Evolutionary conservation across 352 stramenopile genomes (phyloP).

Genomic region (Ophiocytium majus): DNA sequence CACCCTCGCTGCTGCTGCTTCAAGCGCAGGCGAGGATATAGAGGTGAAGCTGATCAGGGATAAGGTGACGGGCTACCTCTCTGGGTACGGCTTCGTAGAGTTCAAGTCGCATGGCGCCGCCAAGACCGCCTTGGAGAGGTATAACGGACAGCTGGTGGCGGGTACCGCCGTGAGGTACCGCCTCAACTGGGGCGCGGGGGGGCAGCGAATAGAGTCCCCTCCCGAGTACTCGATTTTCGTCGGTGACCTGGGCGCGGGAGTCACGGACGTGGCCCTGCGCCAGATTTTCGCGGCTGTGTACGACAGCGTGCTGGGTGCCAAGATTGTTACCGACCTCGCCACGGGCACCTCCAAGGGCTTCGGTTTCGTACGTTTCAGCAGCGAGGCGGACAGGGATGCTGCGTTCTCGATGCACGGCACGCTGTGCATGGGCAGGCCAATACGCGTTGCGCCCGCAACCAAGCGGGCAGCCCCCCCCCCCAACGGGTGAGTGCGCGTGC

Average conservation of each 20-base stretch:
- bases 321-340: conserved; percentile 79
- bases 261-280: conserved; percentile 79
- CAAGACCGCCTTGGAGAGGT: conserved; percentile 75
- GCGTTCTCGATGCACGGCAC: conserved; percentile 83
- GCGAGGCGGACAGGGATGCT: conserved; percentile 76
- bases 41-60: conserved; percentile 81
- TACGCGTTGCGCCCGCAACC: conserved; percentile 81
- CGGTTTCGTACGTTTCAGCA: conserved; percentile 81
- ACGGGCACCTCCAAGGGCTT: conserved; percentile 82
- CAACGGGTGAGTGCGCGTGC: not conserved
- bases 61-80: conserved; percentile 76
- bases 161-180: conserved; percentile 80
- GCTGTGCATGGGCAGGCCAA: conserved; percentile 75
- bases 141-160: conserved; percentile 77
- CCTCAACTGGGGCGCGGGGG: conserved; percentile 83
- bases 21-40: conserved; percentile 70
- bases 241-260: conserved; percentile 78
- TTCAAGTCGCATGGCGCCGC: conserved; percentile 75
- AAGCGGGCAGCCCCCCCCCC: conserved; percentile 64
- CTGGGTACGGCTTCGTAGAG: conserved; percentile 84
- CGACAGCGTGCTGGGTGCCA: conserved; percentile 73
- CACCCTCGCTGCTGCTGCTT: too few species aligned
- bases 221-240: conserved; percentile 82
- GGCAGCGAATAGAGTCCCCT: conserved; percentile 72
- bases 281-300: conserved; percentile 75